Evolutionary conservation across 139 green algal species (phyloP), one percentile per base, ranked within the genome.

Genomic region (Mychonastes homosphaera): DNA sequence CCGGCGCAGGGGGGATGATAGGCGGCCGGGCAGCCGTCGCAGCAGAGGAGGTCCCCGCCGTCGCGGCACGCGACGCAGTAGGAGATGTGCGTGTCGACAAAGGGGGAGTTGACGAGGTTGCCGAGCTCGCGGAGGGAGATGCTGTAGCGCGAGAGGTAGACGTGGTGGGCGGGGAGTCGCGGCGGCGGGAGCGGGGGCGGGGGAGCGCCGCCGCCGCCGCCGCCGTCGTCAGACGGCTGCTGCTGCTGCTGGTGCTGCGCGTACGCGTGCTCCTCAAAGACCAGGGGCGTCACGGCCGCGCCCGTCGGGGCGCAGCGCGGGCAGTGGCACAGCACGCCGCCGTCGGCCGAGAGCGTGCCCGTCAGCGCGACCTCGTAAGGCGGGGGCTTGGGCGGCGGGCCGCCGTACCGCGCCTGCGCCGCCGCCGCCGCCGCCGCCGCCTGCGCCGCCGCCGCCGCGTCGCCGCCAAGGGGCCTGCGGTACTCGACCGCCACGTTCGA

Each of bases 1-100:
- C 71, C 71, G 45, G 77, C 36, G 64, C 75, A 82, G 23, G 64
- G 52, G 2, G 71, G 39, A 53, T 82, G 75, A 56, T 73, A 79
- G 4, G 71, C 59, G 21, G 59, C 56, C 3, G 75, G 75, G 64
- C 75, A 82, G 30, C 35, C 30, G 32, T 77, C 68, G 62, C 75
- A 82, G 60, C 59, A 70, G 41, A 79, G 40, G n/a, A 82, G 63
- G 9, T 77, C 67, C 21, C 75, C 75, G 9, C 71, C 75, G 12
- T 79, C 67, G 40, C 64, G 63, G 64, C 75, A 82, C 36, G 15
- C 24, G 15, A 70, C 40, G 64, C 79, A 86, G 12, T 67, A 56
- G 52, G 64, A 64, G 54, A 71, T 68, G 45, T 81, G 68, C 47
- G 71, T 56, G 60, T 84, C 77, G 23, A 54, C 53, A 38, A 77